Conservation (phyloP, 257 asterid genomes). For the Solanum medicagineum region DNA sequence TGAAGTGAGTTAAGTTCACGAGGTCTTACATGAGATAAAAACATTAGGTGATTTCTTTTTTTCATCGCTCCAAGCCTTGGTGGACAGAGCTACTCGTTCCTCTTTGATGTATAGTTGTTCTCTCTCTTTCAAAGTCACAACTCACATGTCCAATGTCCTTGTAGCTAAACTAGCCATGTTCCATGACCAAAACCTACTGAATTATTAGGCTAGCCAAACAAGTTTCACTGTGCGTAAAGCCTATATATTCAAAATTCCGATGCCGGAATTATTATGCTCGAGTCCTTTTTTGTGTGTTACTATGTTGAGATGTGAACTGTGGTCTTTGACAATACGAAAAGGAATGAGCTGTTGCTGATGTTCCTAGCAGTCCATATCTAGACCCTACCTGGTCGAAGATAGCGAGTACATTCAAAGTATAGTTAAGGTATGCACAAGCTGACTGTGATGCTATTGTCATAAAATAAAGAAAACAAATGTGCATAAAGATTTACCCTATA, state of each 20-base stretch:
- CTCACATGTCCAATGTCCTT: not conserved
- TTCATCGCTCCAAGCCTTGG: not conserved
- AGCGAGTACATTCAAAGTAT: not conserved
- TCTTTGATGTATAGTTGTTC: not conserved
- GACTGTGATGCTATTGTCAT: not conserved
- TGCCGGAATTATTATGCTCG: not conserved
- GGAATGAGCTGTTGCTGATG: not conserved
- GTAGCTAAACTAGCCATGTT: not conserved
- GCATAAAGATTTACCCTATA: not conserved
- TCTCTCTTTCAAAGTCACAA: not conserved
- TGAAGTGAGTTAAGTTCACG: not conserved
- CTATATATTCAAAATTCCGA: not conserved
- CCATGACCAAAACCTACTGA: not conserved
- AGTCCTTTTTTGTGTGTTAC: not conserved
- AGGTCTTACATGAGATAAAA: not conserved
- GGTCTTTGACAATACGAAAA: not conserved
- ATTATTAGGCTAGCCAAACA: not conserved
- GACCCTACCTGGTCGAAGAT: not conserved
- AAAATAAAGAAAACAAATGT: not conserved
- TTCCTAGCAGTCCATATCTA: not conserved
- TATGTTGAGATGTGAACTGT: not conserved
- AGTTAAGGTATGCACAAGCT: not conserved
- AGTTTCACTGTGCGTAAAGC: not conserved
- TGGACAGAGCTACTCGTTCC: not conserved
- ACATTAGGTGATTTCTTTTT: not conserved